Conservation (phyloP, 1,284 basidiomycete genomes). For the Ganoderma multipileum region DNA sequence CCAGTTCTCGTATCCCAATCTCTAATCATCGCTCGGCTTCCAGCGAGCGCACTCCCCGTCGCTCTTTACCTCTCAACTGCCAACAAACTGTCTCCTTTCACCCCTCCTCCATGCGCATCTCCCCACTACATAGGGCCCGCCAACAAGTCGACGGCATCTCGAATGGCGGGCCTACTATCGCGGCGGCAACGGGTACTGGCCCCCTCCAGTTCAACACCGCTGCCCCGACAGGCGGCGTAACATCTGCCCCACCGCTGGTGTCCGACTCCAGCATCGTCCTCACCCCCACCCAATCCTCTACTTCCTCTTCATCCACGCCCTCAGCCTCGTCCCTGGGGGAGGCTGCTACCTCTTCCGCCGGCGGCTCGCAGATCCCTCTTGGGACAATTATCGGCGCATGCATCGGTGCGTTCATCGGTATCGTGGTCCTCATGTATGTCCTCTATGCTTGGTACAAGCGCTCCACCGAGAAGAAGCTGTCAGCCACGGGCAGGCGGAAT, state of each 20-base stretch:
- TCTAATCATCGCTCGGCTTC: conserved; percentile 31
- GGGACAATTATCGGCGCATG: conserved; percentile 44
- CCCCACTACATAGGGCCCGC: conserved; percentile 27
- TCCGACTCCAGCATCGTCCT: conserved; percentile 23
- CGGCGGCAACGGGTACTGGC: conserved; percentile 6
- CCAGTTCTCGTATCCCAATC: conserved; percentile 23
- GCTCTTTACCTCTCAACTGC: conserved; percentile 34
- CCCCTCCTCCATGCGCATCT: conserved; percentile 33
- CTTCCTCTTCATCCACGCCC: conserved; percentile 20
- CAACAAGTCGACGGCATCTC: conserved; percentile 22
- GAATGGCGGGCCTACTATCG: conserved; percentile 8
- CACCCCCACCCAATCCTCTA: conserved; percentile 16
- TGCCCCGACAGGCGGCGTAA: conserved; percentile 3
- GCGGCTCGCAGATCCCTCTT: conserved; percentile 34
- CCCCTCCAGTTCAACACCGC: conserved; percentile 29
- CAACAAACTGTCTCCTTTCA: conserved; percentile 25
- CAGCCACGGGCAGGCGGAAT: conserved; percentile 28
- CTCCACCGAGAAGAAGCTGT: conserved; percentile 25
- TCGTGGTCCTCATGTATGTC: conserved; percentile 37
- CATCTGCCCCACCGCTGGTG: conserved; percentile 22
- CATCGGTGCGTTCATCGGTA: conserved; percentile 41
- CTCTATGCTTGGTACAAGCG: conserved; percentile 39
- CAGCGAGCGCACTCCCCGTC: conserved; percentile 38
- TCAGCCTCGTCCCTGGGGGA: conserved; percentile 8
- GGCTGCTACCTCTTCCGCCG: conserved; percentile 20